Base-by-base conservation (phyloP, 2,329 filamentous ascomycete genomes). In the Xylogone sp. region DNA sequence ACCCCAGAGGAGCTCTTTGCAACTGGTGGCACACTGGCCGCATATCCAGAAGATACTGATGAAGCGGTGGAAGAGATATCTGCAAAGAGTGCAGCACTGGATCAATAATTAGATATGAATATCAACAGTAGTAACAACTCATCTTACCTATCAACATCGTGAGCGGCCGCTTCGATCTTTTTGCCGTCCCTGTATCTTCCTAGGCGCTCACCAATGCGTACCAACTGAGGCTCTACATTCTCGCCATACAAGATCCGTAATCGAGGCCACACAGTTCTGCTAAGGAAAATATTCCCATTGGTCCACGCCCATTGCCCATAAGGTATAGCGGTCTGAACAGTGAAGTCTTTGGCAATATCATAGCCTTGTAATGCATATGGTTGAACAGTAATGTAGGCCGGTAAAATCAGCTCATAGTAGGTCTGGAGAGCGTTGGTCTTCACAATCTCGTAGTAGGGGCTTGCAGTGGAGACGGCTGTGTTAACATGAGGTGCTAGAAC, bases 151-250 rank as follows among this genome's bases (percentile, higher is more conserved):
- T 82, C 78, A 48, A 76, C 68, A 43, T 81, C 76, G 45, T 83
- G 77, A 42, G 81, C 71, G 18, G 75, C 78, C 31, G 81, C 77
- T 58, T 84, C 77, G 20, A 87, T 60, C 59, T 82, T 84, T 65
- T 81, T 82, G 19, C 82, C 82, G 60, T 81, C 76, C 20, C 77
- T 70, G 52, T 91, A 89, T 45, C 87, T 78, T 42, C 91, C 92
- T 10, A 99, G 79, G 44, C 92, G 85, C 72, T 97, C 88, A 12
- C 90, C 89, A 62, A 99, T 97, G 62, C 91, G 90, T 51, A 93
- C 82, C 13, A 99, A 78, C 69, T 99, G 95, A 13, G 95, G 95
- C 71, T 97, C 92, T 3, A 99, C 92, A 61, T 96, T 96, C 64
- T 96, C 86, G 10, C 86, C 82, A 64, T 97, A 97, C 4, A 97